Evolutionary conservation across 495 filamentous ascomycete genomes (phyloP).

Genomic region (Hypoxylon fuscum): DNA sequence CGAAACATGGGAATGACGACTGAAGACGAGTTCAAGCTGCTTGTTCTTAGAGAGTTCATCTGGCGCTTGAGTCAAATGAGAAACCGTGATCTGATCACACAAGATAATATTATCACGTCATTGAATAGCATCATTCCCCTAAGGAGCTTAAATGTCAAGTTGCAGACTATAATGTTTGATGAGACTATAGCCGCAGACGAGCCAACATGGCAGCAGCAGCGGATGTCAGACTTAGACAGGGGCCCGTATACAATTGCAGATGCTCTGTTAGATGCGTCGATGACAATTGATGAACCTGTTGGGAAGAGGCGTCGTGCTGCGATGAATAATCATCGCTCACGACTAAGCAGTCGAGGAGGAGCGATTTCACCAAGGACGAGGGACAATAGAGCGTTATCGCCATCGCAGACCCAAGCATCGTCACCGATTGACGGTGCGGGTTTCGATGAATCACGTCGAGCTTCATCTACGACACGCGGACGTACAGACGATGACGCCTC

Average conservation of each 20-base stretch:
- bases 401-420: constrained; percentile 31
- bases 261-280: constrained; percentile 90
- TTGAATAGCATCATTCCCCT: constrained; percentile 77
- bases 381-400: constrained; percentile 44
- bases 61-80: constrained; percentile 83
- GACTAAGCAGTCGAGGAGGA: constrained; percentile 51
- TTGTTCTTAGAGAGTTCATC: constrained; percentile 88
- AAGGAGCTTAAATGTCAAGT: constrained; percentile 73
- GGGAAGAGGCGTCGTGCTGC: constrained; percentile 66
- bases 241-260: constrained; percentile 83
- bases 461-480: constrained; percentile 42
- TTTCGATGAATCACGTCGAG: constrained; percentile 44
- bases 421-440: constrained; percentile 33
- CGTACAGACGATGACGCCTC: constrained; percentile 46
- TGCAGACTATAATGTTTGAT: constrained; percentile 93
- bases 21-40: constrained; percentile 91
- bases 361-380: constrained; percentile 50
- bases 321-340: constrained; percentile 60
- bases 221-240: constrained; percentile 42
- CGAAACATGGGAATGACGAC: constrained; percentile 81
- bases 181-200: constrained; percentile 64
- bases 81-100: constrained; percentile 58
- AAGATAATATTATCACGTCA: constrained; percentile 51
- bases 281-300: constrained; percentile 77
- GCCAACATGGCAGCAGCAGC: constrained; percentile 43